Evolutionary conservation across 139 green algal species (phyloP), one percentile per base, ranked within the genome.

Genomic region (Chlorella sp.): DNA sequence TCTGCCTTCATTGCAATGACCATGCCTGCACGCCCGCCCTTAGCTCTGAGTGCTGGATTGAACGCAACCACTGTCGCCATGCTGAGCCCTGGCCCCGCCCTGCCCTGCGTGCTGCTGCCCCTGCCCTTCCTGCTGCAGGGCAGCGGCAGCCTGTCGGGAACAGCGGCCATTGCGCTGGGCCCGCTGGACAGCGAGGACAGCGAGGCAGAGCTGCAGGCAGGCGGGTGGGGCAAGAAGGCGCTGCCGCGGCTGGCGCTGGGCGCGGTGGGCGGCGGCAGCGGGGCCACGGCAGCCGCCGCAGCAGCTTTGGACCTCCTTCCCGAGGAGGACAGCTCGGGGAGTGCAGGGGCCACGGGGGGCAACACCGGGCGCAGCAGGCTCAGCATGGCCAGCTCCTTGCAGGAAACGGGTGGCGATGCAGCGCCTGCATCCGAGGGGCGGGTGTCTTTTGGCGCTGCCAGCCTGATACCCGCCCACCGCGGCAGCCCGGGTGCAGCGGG

Each of bases 111-210:
- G 68, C 24, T 98, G 86, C 91, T n/a, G n/a, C n/a, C n/a, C n/a
- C n/a, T n/a, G 21, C 68, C 68, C 68, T 18, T 34, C 28, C 68
- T 34, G 68, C 24, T 98, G 86, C 91, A 95, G 3, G 96, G 96
- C 18, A 94, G 97, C 87, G 88, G 92, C 82, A 93, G 93, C 76
- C 71, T 30, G 84, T 85, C 86, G 36, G 15, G 36, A 32, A 26
- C 9, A 78, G 30, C 30, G 28, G 53, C 64, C 61, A 9, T 57
- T 57, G 48, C 66, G 39, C 7, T 28, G 16, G 66, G 21, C 26
- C 19, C 18, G 19, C 3, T 32, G 19, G 53, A 88, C 64, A 83
- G 81, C 64, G 81, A 91, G 15, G 78, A 88, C 68, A 87, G 85
- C 64, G 85, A 92, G 76, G 42, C 40, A 22, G 79, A 61, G 53